A percentile compares a stretch with the other conserved stretches of the same genome.
phyloP scores from a whole-genome alignment of 768 basidiomycete species.

The Agaricus sinodeliciosus region DNA sequence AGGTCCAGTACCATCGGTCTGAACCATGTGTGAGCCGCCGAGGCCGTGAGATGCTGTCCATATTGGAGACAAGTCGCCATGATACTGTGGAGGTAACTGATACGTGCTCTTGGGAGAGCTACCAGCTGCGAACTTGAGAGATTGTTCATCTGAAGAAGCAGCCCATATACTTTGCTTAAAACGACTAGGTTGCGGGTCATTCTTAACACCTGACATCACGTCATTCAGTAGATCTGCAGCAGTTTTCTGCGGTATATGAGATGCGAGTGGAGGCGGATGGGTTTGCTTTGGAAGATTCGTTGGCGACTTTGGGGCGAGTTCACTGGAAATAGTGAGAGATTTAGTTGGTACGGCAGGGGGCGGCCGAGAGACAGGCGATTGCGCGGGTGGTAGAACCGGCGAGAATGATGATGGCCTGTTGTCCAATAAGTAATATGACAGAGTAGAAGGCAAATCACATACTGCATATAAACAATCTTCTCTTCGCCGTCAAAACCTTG shows the following conservation, averaged over 20 bases:
- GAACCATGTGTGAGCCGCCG: conserved; percentile 5
- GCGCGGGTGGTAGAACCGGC: conserved; percentile 16
- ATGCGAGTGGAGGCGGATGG: conserved; percentile 5
- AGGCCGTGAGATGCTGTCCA: conserved; percentile 17
- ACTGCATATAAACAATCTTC: conserved; percentile 74
- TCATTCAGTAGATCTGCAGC: conserved; percentile 63
- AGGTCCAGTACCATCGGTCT: not conserved
- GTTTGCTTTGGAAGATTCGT: conserved; percentile 16
- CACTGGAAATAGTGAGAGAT: conserved; percentile 24
- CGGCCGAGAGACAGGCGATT: conserved; percentile 27
- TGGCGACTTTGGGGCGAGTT: conserved; percentile 25
- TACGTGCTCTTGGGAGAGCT: conserved; percentile 22
- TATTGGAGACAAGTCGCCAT: conserved; percentile 18
- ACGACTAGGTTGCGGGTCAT: conserved; percentile 16
- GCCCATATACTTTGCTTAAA: conserved; percentile 60
- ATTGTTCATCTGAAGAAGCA: conserved; percentile 43
- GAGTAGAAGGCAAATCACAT: conserved; percentile 22
- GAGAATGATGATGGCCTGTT: conserved; percentile 22
- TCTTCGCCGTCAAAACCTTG: conserved; percentile 42
- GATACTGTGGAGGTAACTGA: conserved; percentile 23
- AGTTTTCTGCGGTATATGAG: conserved; percentile 29
- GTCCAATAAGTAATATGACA: not conserved
- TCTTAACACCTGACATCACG: conserved; percentile 32
- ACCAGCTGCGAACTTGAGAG: conserved; percentile 26
- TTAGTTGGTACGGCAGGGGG: conserved; percentile 29